A percentile compares a stretch with the other conserved stretches of the same genome.
Conservation (phyloP, 306 rosid species). For the Sindora glabra region DNA sequence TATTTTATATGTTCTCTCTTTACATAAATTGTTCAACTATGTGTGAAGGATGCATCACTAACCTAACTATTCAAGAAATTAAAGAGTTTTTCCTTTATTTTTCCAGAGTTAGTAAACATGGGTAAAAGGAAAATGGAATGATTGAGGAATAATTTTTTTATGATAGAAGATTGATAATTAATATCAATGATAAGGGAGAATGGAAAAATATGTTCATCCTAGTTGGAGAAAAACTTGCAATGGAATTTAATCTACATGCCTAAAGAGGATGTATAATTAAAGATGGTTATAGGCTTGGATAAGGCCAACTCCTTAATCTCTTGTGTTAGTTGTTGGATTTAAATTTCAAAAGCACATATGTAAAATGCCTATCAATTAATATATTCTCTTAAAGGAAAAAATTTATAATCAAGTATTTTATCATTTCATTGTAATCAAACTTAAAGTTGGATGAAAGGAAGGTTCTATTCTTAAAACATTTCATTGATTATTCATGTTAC, state of each 20-base stretch:
- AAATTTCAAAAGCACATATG: constrained; percentile 9
- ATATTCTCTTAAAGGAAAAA: not conserved
- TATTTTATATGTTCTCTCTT: no score
- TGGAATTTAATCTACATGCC: constrained; percentile 33
- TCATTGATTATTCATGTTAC: not conserved
- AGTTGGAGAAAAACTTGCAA: not conserved
- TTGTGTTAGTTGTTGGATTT: constrained; percentile 72
- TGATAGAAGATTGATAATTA: not conserved
- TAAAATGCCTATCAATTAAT: not conserved
- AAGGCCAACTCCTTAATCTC: constrained; percentile 68
- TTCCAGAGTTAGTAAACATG: no score
- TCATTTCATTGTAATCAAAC: not conserved
- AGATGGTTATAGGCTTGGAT: constrained; percentile 58
- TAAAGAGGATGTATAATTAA: constrained; percentile 40
- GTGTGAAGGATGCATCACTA: not conserved
- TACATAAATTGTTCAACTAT: not conserved
- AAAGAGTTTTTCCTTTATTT: not conserved
- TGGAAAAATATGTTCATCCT: not conserved
- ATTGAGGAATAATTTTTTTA: not conserved
- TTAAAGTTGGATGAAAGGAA: not conserved
- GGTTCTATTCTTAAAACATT: not conserved
- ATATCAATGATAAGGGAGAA: not conserved
- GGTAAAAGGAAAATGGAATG: not conserved
- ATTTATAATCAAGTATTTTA: not conserved
- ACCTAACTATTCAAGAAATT: not conserved